Evolutionary conservation across 2,329 filamentous ascomycete genomes (phyloP), one percentile per base, ranked within the genome.

Genomic region (Claviceps digitariae): DNA sequence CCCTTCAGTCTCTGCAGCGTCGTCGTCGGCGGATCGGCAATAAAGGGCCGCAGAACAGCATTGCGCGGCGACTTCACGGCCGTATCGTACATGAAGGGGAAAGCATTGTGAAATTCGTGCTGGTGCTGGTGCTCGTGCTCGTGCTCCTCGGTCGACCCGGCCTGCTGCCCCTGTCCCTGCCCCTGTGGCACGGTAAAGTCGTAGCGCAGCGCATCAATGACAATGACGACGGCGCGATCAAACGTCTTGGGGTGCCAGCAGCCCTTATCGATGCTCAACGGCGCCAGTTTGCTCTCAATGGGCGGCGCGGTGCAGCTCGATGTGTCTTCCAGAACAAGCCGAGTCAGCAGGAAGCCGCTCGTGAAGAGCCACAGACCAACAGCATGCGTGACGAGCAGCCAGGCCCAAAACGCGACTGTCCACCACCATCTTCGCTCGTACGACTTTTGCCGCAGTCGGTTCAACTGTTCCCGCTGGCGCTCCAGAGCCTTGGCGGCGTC

Each of bases 241-340:
- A 97, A 98, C 2, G 83, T 87, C 72, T 89, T 95, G 36, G 90
- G 88, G 66, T 97, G 90, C 93, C 93, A 98, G 76, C 93, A 98
- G 58, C 93, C 93, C 54, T 77, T 74, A 23, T 79, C 71, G 2
- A 72, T 67, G 17, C 71, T 75, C 44, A 70, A 60, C 15, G 68
- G 62, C 52, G 74, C 66, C 52, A 61, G 58, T 9, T 57, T 60
- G 53, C 65, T 70, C 36, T 79, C 75, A 55, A 86, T 79, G 4
- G 93, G 91, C 50, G 87, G 82, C 44, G 74, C 68, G 12, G 74
- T 71, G 67, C 87, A 93, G 54, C 74, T 75, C 13, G 87, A 90
- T 65, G 84, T 86, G 62, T 89, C 80, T 57, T 89, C 83, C 54
- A 93, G 76, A 51, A 91, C 84, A 57, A 89, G 72, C 55, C 93